phyloP scores from a whole-genome alignment of 2,329 filamentous ascomycete genomes.

The Xylaria sp. region DNA sequence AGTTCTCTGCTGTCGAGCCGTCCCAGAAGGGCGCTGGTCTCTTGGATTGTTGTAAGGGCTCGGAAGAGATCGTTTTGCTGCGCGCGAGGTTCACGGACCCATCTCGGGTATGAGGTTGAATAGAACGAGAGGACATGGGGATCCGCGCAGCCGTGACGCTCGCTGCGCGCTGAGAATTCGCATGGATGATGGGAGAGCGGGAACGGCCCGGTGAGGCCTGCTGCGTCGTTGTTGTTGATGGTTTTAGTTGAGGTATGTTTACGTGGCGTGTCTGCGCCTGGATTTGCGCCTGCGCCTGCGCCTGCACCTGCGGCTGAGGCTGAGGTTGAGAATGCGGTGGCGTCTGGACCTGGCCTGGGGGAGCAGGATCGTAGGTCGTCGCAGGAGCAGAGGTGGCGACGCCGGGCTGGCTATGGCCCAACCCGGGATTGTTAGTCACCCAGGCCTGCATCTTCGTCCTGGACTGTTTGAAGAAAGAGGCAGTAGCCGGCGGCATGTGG shows the following conservation, averaged over 20 bases:
- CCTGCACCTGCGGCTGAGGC: constrained; percentile 11
- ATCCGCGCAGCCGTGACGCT: constrained; percentile 40
- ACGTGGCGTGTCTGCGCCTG: constrained; percentile 28
- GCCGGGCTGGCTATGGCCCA: constrained; percentile 42
- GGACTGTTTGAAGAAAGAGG: constrained; percentile 48
- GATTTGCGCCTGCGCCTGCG: constrained; percentile 1
- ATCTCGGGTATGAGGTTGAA: constrained; percentile 43
- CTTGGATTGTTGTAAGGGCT: constrained; percentile 42
- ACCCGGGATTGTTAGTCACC: constrained; percentile 48
- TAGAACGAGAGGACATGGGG: constrained; percentile 39
- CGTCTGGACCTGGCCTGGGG: constrained; percentile 19
- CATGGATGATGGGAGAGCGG: constrained; percentile 47
- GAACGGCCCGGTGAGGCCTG: constrained; percentile 45
- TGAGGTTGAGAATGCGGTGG: constrained; percentile 34
- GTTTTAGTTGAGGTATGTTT: constrained; percentile 34
- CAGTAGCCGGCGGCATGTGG: constrained; percentile 48
- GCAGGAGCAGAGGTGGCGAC: constrained; percentile 44
- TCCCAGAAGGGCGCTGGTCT: constrained; percentile 49
- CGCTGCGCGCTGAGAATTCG: constrained; percentile 45
- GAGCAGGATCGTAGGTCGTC: constrained; percentile 36
- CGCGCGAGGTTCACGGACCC: constrained; percentile 41
- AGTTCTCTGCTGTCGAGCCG: constrained; percentile 50
- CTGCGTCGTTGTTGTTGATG: constrained; percentile 36
- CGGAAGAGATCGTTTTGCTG: constrained; percentile 42
- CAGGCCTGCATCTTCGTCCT: constrained; percentile 52